phyloP scores from a whole-genome alignment of 1,284 basidiomycete genomes.

The Cerioporus squamosus region DNA sequence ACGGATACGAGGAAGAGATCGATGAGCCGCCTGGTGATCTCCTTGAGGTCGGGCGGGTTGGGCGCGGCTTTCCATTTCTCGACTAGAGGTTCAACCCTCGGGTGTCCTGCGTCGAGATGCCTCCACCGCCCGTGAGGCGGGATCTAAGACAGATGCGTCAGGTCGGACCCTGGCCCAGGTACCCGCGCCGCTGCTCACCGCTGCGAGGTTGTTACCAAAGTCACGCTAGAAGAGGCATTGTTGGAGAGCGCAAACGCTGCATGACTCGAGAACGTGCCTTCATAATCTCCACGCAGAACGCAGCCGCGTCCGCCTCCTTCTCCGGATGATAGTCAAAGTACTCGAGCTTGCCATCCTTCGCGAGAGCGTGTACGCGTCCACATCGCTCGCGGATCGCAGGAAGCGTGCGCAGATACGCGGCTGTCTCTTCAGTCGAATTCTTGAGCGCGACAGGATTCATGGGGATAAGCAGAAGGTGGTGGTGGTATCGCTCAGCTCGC shows the following conservation, averaged over 20 bases:
- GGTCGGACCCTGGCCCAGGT: conserved; percentile 3
- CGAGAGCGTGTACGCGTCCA: conserved; percentile 77
- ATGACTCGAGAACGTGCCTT: conserved; percentile 48
- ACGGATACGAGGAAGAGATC: conserved; percentile 95
- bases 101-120: conserved; percentile 77
- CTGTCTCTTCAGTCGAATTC: conserved; percentile 44
- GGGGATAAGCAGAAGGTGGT: neutral
- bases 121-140: conserved; percentile 92
- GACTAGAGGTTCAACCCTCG: conserved; percentile 66
- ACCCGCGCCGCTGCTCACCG: conserved; percentile 45
- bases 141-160: conserved; percentile 52
- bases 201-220: conserved; percentile 73
- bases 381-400: conserved; percentile 90
- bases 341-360: conserved; percentile 71
- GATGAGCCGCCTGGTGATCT: conserved; percentile 75
- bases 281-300: conserved; percentile 85
- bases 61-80: conserved; percentile 55
- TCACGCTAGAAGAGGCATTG: conserved; percentile 62
- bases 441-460: conserved; percentile 14
- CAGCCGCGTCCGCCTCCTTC: conserved; percentile 73
- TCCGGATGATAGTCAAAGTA: conserved; percentile 88
- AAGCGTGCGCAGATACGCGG: conserved; percentile 83
- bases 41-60: conserved; percentile 54
- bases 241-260: neutral
- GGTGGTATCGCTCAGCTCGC: neutral